Conservation (phyloP, 768 basidiomycete species). For the Botryobasidium botryosum region DNA sequence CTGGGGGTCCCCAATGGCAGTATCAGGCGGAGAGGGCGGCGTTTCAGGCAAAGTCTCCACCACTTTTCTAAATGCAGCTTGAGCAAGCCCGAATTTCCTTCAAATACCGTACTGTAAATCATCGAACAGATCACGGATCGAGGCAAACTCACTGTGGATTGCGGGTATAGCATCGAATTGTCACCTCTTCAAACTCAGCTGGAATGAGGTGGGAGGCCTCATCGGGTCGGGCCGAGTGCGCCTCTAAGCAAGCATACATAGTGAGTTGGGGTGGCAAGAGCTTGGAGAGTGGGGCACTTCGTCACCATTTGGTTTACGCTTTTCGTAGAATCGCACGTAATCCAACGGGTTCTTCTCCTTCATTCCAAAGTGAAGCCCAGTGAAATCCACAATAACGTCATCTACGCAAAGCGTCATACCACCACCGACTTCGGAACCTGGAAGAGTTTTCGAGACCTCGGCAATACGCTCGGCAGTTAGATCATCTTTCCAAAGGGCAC, state of each 20-base stretch:
- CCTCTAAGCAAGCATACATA: conserved; percentile 1
- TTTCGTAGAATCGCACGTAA: conserved; percentile 56
- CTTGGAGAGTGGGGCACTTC: conserved; percentile 5
- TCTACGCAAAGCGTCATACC: conserved; percentile 15
- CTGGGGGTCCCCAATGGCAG: too few relatives aligned
- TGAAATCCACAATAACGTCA: conserved; percentile 45
- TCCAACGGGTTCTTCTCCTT: conserved; percentile 50
- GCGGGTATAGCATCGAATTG: conserved; percentile 52
- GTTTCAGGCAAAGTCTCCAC: too few relatives aligned
- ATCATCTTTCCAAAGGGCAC: conserved; percentile 9
- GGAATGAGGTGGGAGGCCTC: conserved; percentile 55
- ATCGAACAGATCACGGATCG: background rate
- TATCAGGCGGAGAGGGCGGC: too few relatives aligned
- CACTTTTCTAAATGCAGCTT: too few relatives aligned
- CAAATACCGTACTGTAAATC: too few relatives aligned
- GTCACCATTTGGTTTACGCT: conserved; percentile 40
- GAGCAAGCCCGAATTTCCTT: too few relatives aligned
- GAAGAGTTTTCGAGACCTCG: conserved; percentile 2
- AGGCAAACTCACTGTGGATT: conserved; percentile 25
- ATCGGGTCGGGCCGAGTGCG: conserved; percentile 20
- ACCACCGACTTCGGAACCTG: background rate
- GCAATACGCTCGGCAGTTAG: conserved; percentile 7
- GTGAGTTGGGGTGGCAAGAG: background rate
- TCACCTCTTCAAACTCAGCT: conserved; percentile 45
- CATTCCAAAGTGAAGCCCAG: conserved; percentile 66